Base-by-base conservation (phyloP, 805 yeast genomes). In the Monosporozyma servazzii region DNA sequence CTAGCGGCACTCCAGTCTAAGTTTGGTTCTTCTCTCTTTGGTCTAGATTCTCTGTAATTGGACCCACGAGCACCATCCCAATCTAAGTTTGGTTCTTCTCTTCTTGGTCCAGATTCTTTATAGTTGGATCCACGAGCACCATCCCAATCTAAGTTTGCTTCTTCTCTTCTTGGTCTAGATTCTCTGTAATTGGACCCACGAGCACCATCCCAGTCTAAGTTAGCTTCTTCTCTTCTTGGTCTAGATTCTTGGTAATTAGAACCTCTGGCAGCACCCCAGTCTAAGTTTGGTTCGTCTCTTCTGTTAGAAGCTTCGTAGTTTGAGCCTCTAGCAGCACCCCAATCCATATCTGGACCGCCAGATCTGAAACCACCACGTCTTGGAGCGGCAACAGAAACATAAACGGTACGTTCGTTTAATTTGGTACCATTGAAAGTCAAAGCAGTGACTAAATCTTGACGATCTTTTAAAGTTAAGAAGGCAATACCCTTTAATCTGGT, bases 401-500 rank as follows among this genome's bases (percentile, higher is more conserved):
- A 77, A 55, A 81, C 78, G 46, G 81, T 74, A 67, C 91, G 89
- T 58, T 85, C 87, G 66, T 77, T 81, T 56, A 85, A 78, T 58
- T 80, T 77, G 52, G 80, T 79, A 62, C 85, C 89, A 59, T 85
- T 77, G 64, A 84, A 77, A 50, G 79, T 76, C 59, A 93, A 72
- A 45, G 96, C 86, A 53, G 77, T 72, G 53, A 80, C 88, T 60
- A 91, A 78, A 59, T 84, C 87, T 52, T 85, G 90, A 64, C 81
- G 82, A 51, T 86, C 79, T 59, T 77, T 82, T 64, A 84, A 88
- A 57, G 90, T 89, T 54, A 91, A 82, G 68, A 88, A 91, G 30
- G 95, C 97, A 65, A 82, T 85, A 50, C 96, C 96, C 64, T 84
- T 85, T 75, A 86, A 75, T 63, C 82, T 80, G 37, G 86, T 82